Base-by-base conservation (phyloP, 176 grass and related monocot species). In the Echinochloa phyllopogon region DNA sequence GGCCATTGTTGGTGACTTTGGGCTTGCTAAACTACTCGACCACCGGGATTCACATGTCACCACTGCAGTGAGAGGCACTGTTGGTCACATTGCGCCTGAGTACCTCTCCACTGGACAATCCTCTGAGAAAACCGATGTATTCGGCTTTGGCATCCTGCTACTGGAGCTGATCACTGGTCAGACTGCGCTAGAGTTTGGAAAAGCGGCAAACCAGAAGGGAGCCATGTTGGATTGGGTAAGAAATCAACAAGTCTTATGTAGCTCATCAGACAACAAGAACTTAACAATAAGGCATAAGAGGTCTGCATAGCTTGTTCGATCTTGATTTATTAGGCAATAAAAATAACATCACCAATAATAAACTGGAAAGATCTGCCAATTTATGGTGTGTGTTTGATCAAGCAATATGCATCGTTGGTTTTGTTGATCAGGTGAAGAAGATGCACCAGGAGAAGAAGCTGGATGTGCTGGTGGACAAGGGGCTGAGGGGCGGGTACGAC, bases 141-240 rank as follows among this genome's bases (percentile, higher is more conserved):
- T 99, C 14, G 97, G 97, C 60, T 99, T 99, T 48, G 97, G 97
- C 55, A 99, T 99, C 78, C 82, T 96, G 49, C 84, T 99, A 58
- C 89, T 99, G 25, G 97, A 99, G 75, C 86, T 99, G 36, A 94
- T 96, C 44, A 99, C 91, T 2, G 94, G 94, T 4, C 91, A 94
- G 71, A 99, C 94, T 0, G 97, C 94, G 2, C 24, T 96, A 53
- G 97, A 96, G 73, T 99, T 99, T 40, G 97, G 97, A 45, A 99
- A 96, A 85, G 47, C 91, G 1, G 80, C 94, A 27, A 99, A 99
- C 68, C 94, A 96, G 75, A 99, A 96, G 80, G 94, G 94, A 43
- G 94, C 97, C 81, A 99, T 99, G 94, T 86, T 99, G 27, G 97
- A 99, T 10, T 94, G 97, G 97, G 97, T 96, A 99, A 88, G 74